Conservation (phyloP, 768 basidiomycete genomes). For the Cubamyces lactineus region DNA sequence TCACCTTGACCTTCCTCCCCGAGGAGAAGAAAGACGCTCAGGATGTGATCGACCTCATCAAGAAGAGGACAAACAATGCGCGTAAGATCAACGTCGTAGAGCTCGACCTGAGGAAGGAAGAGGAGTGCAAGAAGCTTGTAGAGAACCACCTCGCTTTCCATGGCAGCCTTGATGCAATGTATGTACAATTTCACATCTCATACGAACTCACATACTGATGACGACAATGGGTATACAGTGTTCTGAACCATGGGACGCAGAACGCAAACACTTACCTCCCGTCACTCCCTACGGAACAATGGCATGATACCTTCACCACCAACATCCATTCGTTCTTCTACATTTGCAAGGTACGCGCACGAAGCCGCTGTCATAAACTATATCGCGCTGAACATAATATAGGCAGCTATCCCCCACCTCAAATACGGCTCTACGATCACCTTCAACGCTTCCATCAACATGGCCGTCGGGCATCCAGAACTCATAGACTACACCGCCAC, state of each 20-base stretch:
- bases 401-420: constrained; percentile 48
- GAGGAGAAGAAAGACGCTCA: constrained; percentile 47
- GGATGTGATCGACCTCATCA: constrained; percentile 41
- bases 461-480: constrained; percentile 47
- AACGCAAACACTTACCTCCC: constrained; percentile 42
- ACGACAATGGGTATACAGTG: constrained; percentile 33
- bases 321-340: constrained; percentile 51
- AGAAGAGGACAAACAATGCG: constrained; percentile 41
- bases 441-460: constrained; percentile 50
- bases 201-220: background rate
- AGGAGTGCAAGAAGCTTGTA: constrained; percentile 42
- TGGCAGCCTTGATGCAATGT: constrained; percentile 45
- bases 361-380: background rate
- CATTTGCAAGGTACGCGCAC: constrained; percentile 38
- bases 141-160: constrained; percentile 43
- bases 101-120: constrained; percentile 44
- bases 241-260: constrained; percentile 50
- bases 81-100: constrained; percentile 42
- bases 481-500: constrained; percentile 58
- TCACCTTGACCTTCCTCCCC: constrained; percentile 35
- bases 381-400: background rate
- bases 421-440: constrained; percentile 44
- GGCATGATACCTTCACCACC: constrained; percentile 45
- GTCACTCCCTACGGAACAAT: constrained; percentile 44
- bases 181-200: constrained; percentile 15